Evolutionary conservation across 2,329 filamentous ascomycete species (phyloP).

Genomic region (Aspergillus texensis): DNA sequence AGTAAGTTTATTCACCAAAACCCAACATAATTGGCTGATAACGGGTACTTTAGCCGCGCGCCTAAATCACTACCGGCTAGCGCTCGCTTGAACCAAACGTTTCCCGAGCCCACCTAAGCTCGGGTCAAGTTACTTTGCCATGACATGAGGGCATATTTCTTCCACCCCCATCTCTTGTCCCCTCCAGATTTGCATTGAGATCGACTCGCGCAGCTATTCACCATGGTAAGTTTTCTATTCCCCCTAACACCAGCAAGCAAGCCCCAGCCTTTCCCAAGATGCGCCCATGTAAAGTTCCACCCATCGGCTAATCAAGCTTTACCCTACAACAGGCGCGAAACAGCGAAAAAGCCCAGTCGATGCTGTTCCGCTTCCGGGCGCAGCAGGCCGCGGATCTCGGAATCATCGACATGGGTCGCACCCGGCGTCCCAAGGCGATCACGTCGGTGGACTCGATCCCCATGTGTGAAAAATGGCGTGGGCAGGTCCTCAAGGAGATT

Average conservation of each 20-base stretch:
- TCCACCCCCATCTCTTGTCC: conserved; percentile 22
- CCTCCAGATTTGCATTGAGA: conserved; percentile 14
- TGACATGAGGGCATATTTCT: conserved; percentile 18
- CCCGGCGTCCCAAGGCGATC: conserved; percentile 87
- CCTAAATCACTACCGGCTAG: conserved; percentile 17
- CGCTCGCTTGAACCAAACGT: conserved; percentile 27
- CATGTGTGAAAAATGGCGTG: conserved; percentile 94
- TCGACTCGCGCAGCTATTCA: conserved; percentile 24
- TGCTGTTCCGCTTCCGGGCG: conserved; percentile 99
- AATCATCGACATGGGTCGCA: conserved; percentile 89
- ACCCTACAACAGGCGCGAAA: conserved; percentile 76
- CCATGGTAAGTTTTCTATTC: conserved; percentile 30
- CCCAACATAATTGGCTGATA: background rate
- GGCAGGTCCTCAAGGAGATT: conserved; percentile 95
- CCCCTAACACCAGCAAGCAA: background rate
- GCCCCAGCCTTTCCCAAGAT: background rate
- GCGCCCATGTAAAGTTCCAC: background rate
- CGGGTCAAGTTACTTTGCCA: conserved; percentile 23
- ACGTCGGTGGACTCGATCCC: conserved; percentile 83
- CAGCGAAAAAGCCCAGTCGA: conserved; percentile 97
- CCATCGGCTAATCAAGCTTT: background rate
- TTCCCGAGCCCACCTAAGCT: conserved; percentile 24
- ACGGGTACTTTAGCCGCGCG: conserved; percentile 26
- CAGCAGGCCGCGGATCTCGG: conserved; percentile 94
- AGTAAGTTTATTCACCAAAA: background rate